Conservation (phyloP, 2,329 filamentous ascomycete species). For the Dissoconium aciculare region DNA sequence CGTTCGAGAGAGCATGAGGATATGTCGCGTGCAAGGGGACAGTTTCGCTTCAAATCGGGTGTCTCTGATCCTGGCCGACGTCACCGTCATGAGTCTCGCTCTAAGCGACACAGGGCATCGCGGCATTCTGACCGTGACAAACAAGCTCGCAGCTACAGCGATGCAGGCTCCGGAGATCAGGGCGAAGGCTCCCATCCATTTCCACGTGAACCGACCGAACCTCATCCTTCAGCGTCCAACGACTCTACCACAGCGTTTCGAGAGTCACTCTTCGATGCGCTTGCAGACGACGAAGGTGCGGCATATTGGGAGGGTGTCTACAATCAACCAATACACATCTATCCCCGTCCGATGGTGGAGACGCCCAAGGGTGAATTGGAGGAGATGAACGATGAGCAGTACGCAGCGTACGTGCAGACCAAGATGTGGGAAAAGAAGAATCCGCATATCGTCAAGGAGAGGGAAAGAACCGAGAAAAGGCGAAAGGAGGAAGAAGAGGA, state of each 20-base stretch:
- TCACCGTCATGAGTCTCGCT: not conserved
- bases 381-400: conserved; percentile 84
- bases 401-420: conserved; percentile 66
- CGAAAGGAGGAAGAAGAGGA: conserved; percentile 32
- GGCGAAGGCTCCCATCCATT: conserved; percentile 19
- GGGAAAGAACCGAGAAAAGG: conserved; percentile 45
- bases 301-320: conserved; percentile 95
- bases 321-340: conserved; percentile 81
- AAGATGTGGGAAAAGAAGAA: conserved; percentile 96
- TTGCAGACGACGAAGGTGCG: conserved; percentile 92
- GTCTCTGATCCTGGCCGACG: conserved; percentile 8
- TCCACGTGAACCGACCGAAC: conserved; percentile 18
- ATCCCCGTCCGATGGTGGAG: conserved; percentile 49
- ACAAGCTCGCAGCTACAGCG: not conserved
- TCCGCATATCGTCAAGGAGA: conserved; percentile 66
- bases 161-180: not conserved
- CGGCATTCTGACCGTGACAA: not conserved
- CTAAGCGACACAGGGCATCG: not conserved
- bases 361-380: conserved; percentile 48
- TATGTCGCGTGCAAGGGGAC: too few species aligned
- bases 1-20: conserved; percentile 8
- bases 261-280: conserved; percentile 88
- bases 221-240: conserved; percentile 24
- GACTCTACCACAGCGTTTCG: conserved; percentile 68
- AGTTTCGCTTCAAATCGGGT: conserved; percentile 21